Percentiles rank a stretch among this genome's conserved stretches.
phyloP scores from a whole-genome alignment of 108 stramenopile species.

The Nannochloropsis granulata region DNA sequence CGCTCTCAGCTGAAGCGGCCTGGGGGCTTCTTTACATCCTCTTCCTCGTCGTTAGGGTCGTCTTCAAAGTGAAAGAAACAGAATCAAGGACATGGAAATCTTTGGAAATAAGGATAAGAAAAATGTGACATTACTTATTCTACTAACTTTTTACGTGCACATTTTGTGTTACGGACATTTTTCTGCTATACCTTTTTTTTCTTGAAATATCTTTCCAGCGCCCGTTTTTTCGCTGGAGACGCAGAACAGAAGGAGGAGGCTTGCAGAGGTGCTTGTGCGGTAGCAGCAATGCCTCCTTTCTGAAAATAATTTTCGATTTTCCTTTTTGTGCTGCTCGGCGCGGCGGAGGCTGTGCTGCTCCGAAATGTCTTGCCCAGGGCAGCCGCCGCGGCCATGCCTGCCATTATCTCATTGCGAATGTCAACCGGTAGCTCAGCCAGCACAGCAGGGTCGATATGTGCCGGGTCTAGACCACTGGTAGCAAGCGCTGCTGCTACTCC shows the following conservation, averaged over 20 bases:
- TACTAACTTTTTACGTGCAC: not conserved
- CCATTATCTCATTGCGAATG: not conserved
- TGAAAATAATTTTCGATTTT: not conserved
- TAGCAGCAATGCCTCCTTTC: not conserved
- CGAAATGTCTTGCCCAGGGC: not conserved
- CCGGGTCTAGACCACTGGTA: not conserved
- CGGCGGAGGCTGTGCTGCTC: not conserved
- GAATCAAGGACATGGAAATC: not conserved
- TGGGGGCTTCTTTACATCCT: not conserved
- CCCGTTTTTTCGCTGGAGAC: not conserved
- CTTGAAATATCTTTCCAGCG: not conserved
- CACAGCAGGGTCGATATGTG: not conserved
- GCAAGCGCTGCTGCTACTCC: too few species aligned
- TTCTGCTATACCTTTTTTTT: not conserved
- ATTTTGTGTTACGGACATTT: not conserved
- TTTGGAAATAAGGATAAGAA: not conserved
- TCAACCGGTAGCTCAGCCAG: not conserved
- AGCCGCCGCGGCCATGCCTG: not conserved
- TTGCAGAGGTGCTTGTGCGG: not conserved
- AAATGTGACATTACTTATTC: not conserved
- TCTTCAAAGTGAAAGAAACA: not conserved
- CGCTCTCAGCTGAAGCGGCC: not conserved
- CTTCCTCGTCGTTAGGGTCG: not conserved
- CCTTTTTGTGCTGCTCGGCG: not conserved
- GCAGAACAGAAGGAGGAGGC: not conserved